Percentiles rank a stretch among this genome's conserved stretches.
phyloP scores from a whole-genome alignment of 2,329 filamentous ascomycete species.

The Cytospora piceicola region DNA sequence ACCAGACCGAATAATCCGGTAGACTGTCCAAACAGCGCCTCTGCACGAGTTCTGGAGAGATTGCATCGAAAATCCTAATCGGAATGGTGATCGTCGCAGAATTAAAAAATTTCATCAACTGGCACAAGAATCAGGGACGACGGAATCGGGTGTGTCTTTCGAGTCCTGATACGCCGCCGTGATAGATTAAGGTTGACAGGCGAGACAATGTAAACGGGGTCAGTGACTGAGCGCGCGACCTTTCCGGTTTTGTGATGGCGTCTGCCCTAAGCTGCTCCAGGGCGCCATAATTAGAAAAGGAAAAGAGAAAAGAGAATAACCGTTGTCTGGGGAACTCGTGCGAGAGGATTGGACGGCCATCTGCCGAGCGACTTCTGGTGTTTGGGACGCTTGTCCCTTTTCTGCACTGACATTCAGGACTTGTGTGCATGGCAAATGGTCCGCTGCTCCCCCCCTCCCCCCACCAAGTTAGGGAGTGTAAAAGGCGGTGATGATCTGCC shows the following conservation, averaged over 20 bases:
- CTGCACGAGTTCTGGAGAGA: slow-evolving; percentile 8
- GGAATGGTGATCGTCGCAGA: slow-evolving; percentile 18
- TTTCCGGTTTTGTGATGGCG: slow-evolving; percentile 14
- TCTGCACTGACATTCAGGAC: slow-evolving; percentile 7
- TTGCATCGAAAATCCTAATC: slow-evolving; percentile 19
- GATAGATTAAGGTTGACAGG: slow-evolving; percentile 22
- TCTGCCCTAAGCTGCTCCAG: slow-evolving; percentile 11
- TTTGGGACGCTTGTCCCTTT: slow-evolving; percentile 15
- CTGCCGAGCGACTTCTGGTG: slow-evolving; percentile 10
- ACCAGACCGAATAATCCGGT: slow-evolving; percentile 2
- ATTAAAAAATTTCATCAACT: slow-evolving; percentile 13
- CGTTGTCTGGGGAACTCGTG: slow-evolving; percentile 10
- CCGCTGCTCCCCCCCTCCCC: neutral
- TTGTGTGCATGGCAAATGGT: slow-evolving; percentile 18
- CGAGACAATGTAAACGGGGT: slow-evolving; percentile 16
- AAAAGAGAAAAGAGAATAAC: neutral
- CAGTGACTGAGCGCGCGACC: slow-evolving; percentile 10
- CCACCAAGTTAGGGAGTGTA: slow-evolving; percentile 11
- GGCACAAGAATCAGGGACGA: slow-evolving; percentile 24
- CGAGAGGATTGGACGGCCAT: slow-evolving; percentile 12
- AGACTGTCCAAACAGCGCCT: slow-evolving; percentile 4
- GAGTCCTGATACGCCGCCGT: slow-evolving; percentile 16
- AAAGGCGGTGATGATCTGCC: slow-evolving; percentile 7
- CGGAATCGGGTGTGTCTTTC: slow-evolving; percentile 15
- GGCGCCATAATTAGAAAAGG: slow-evolving; percentile 20